Conservation (phyloP, 1,139 yeast genomes). For the Yamadazyma atlantica region DNA sequence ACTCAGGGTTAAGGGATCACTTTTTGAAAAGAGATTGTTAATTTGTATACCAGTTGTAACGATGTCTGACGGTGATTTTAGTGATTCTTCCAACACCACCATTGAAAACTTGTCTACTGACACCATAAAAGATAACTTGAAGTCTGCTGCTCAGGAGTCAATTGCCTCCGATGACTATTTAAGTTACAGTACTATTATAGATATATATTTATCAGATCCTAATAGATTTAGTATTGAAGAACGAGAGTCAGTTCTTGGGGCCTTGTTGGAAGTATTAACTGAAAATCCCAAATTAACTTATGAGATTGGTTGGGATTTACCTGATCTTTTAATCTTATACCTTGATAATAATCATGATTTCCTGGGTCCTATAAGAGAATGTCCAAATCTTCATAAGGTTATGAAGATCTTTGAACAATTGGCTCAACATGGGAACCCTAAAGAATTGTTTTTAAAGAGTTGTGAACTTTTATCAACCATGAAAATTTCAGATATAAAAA, state of each 20-base stretch:
- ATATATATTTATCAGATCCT: slow-evolving; percentile 55
- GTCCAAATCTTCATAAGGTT: slow-evolving; percentile 37
- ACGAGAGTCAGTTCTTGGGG: slow-evolving; percentile 41
- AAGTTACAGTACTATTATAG: slow-evolving; percentile 72
- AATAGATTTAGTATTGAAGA: slow-evolving; percentile 47
- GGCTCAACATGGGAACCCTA: slow-evolving; percentile 70
- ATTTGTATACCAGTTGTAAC: no score
- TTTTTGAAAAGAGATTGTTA: no score
- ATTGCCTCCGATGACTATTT: slow-evolving; percentile 55
- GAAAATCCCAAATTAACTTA: slow-evolving; percentile 49
- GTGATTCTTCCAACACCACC: slow-evolving; percentile 24
- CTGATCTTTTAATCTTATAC: slow-evolving; percentile 55
- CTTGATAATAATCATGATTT: slow-evolving; percentile 30
- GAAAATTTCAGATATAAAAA: slow-evolving; percentile 19
- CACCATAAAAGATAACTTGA: slow-evolving; percentile 27
- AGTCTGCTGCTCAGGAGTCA: slow-evolving; percentile 38
- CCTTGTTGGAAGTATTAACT: slow-evolving; percentile 32
- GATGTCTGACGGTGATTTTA: slow-evolving; percentile 24
- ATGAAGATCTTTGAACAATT: slow-evolving; percentile 57
- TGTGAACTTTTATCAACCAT: slow-evolving; percentile 56
- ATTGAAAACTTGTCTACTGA: slow-evolving; percentile 27
- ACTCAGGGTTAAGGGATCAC: neutral
- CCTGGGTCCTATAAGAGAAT: slow-evolving; percentile 22
- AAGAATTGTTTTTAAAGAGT: slow-evolving; percentile 69
- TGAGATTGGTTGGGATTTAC: slow-evolving; percentile 89